These are phyloP conservation scores for Sesbania bispinosa DNA, from an alignment of 306 rosid genomes.

Conservation along the genomic window DNA sequence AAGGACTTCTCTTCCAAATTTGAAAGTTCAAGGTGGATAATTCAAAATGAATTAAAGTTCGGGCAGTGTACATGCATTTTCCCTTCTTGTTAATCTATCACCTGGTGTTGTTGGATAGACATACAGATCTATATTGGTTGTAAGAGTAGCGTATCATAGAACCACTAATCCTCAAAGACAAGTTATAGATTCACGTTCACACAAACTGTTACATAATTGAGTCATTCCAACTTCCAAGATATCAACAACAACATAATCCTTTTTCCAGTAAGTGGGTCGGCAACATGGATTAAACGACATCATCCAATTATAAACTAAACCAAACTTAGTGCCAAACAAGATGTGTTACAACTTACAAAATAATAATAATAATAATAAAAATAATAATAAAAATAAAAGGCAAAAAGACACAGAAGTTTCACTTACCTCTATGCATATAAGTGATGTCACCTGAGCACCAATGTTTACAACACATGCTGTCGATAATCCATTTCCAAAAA, in stretches of 20 bases:
- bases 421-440: slow-evolving; percentile 89
- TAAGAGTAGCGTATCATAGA: background rate
- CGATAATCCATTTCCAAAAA: slow-evolving; percentile 94
- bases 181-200: background rate
- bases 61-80: background rate
- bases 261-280: background rate
- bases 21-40: no score
- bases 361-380: no score
- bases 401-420: slow-evolving; percentile 4
- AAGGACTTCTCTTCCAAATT: no score
- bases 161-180: background rate
- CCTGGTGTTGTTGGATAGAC: background rate
- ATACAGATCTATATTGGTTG: background rate
- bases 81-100: background rate
- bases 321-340: slow-evolving; percentile 1
- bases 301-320: background rate
- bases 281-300: background rate
- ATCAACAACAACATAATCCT: background rate
- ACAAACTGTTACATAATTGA: background rate
- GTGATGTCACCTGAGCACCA: slow-evolving; percentile 91
- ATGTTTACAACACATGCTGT: slow-evolving; percentile 90
- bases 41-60: background rate
- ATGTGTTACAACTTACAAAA: background rate
- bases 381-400: background rate
- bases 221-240: slow-evolving; percentile 19